phyloP scores from a whole-genome alignment of 768 basidiomycete species.

The Tylopilus plumbeoviolaceoides region DNA sequence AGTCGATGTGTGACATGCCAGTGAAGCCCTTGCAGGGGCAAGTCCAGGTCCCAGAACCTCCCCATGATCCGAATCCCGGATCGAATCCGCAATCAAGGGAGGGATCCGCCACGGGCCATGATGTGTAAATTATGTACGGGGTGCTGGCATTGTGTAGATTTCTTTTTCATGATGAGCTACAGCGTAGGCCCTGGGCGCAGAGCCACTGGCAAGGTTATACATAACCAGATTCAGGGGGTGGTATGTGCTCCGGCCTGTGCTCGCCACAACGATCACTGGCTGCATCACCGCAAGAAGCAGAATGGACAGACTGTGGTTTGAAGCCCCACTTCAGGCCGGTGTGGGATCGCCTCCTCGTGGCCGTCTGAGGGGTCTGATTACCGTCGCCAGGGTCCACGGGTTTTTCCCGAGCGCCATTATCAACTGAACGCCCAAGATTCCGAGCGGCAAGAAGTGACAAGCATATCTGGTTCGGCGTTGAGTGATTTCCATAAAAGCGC shows the following conservation, averaged over 20 bases:
- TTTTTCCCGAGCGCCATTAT: too few relatives aligned
- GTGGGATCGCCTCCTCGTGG: not conserved
- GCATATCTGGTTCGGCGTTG: not conserved
- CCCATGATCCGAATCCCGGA: not conserved
- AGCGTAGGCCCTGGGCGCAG: not conserved
- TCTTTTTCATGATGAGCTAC: too few relatives aligned
- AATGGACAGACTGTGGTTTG: not conserved
- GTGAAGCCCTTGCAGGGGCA: not conserved
- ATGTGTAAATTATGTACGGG: not conserved
- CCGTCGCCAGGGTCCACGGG: not conserved
- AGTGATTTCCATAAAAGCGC: not conserved
- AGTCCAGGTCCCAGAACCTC: not conserved
- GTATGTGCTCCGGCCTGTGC: not conserved
- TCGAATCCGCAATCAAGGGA: not conserved
- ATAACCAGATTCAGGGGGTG: not conserved
- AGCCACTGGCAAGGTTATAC: not conserved
- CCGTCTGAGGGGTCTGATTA: not conserved
- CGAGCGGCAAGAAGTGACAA: not conserved
- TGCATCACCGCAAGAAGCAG: not conserved
- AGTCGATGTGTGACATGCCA: not conserved
- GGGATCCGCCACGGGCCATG: not conserved
- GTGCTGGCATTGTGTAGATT: not conserved
- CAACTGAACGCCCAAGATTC: not conserved
- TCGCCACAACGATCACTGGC: not conserved
- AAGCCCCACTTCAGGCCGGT: not conserved